A percentile compares a stretch with the other conserved stretches of the same genome.
phyloP scores from a whole-genome alignment of 2,329 filamentous ascomycete species.

The Colletotrichum sansevieriae region DNA sequence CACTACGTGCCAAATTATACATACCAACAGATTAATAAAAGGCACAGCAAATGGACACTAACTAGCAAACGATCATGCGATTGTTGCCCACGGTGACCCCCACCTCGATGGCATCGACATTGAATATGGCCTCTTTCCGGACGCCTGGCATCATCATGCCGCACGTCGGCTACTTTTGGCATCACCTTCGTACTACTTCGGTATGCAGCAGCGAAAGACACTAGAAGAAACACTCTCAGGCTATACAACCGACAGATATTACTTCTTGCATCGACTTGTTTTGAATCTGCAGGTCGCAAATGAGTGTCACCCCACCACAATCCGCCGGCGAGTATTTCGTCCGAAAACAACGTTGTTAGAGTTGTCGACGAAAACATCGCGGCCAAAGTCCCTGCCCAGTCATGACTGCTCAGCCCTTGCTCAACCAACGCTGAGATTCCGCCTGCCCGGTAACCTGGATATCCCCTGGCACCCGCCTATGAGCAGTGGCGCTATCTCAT shows the following conservation, averaged over 20 bases:
- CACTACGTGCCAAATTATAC: too few relatives aligned
- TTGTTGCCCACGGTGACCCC: constrained; percentile 5
- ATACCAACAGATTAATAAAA: too few relatives aligned
- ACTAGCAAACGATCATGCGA: constrained; percentile 2
- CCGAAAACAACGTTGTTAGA: constrained; percentile 4
- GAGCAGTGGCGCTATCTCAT: constrained; percentile 2
- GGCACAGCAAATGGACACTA: neutral
- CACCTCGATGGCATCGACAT: constrained; percentile 25
- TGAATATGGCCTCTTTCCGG: constrained; percentile 20
- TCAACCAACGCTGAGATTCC: constrained; percentile 7
- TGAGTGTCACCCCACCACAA: constrained; percentile 27
- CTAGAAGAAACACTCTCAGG: neutral
- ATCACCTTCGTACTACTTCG: constrained; percentile 11
- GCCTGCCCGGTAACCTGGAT: constrained; percentile 27
- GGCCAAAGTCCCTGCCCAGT: neutral
- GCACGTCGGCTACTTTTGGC: constrained; percentile 7
- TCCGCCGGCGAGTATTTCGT: constrained; percentile 7
- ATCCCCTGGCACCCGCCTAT: constrained; percentile 17
- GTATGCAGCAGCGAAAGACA: neutral
- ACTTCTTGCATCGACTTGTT: constrained; percentile 16
- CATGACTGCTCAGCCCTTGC: too few relatives aligned
- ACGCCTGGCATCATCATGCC: constrained; percentile 27
- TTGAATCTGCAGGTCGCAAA: constrained; percentile 20
- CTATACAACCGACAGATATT: constrained; percentile 25
- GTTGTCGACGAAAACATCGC: neutral